These are phyloP conservation scores for Coniochaeta ligniaria DNA, from an alignment of 2,329 filamentous ascomycete species.

Conservation along the genomic window DNA sequence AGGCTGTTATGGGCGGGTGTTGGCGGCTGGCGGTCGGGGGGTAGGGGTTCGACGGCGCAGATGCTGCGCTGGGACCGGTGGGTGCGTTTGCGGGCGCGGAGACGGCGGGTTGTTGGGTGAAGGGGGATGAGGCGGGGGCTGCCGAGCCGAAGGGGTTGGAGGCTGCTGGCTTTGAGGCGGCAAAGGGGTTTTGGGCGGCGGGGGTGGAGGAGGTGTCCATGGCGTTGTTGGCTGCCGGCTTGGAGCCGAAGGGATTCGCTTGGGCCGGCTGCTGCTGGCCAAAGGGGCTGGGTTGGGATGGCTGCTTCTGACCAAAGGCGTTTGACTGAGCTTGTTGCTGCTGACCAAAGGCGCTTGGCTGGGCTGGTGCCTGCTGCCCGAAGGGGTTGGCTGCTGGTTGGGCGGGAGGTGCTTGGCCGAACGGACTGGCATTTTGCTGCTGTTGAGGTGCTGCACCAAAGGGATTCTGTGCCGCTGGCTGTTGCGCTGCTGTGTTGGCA, in stretches of 20 bases:
- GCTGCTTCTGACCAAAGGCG: constrained; percentile 23
- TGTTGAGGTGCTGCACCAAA: constrained; percentile 8
- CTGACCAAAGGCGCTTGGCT: constrained; percentile 9
- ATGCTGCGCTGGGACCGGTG: neutral
- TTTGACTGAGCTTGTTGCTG: constrained; percentile 11
- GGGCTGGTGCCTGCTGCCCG: constrained; percentile 14
- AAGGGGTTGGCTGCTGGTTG: constrained; percentile 17
- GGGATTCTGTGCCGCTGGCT: constrained; percentile 4
- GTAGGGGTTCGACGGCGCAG: constrained; percentile 10
- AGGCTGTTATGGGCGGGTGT: constrained; percentile 21
- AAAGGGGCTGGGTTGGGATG: constrained; percentile 18
- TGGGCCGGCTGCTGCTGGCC: constrained; percentile 10
- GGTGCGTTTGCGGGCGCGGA: neutral
- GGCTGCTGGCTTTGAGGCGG: neutral
- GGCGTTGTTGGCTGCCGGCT: neutral
- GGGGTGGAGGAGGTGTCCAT: neutral
- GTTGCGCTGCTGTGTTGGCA: constrained; percentile 6
- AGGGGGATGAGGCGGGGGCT: neutral
- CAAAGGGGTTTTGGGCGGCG: neutral
- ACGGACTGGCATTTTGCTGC: constrained; percentile 18
- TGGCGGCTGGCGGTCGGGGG: constrained; percentile 16
- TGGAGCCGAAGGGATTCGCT: constrained; percentile 5
- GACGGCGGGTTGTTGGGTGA: neutral
- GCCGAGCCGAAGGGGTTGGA: constrained; percentile 1
- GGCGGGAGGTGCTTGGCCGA: constrained; percentile 18